Evolutionary conservation across 139 green algal genomes (phyloP).

Genomic region (Mychonastes homosphaera): DNA sequence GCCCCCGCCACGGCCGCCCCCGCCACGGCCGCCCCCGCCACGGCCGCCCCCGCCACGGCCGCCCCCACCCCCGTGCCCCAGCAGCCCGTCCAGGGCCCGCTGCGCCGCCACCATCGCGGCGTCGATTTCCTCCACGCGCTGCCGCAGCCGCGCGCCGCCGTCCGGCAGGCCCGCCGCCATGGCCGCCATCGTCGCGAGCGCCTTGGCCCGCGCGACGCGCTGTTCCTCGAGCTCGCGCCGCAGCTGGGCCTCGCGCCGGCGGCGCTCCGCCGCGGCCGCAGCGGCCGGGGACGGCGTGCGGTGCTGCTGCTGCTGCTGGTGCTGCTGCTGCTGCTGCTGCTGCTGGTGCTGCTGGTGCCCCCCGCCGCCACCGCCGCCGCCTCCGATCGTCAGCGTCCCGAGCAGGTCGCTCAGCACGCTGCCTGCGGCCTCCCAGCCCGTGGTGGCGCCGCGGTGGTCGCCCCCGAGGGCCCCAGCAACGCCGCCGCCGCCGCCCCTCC

Average conservation of each 20-base stretch:
- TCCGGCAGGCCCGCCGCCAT: neutral
- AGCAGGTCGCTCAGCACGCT: conserved; percentile 1
- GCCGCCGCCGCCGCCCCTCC: neutral
- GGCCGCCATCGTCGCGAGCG: neutral
- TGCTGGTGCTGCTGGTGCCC: neutral
- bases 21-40: conserved; percentile 1
- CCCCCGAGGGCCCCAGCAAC: neutral
- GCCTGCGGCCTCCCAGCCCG: too few species aligned
- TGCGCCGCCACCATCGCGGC: too few species aligned
- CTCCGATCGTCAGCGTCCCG: neutral
- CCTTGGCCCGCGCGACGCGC: neutral
- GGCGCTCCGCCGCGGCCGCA: too few species aligned
- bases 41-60: too few species aligned
- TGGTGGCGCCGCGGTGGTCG: neutral
- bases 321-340: conserved; percentile 12
- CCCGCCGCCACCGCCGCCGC: neutral
- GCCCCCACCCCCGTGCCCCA: too few species aligned
- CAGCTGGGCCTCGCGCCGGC: neutral
- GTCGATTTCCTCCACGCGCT: neutral
- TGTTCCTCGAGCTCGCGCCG: neutral
- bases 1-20: neutral
- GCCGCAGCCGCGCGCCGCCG: neutral
- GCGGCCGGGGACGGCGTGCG: neutral
- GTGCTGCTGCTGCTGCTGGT: conserved; percentile 3
- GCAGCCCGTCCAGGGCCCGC: too few species aligned